A percentile compares a stretch with the other conserved stretches of the same genome.
phyloP scores from a whole-genome alignment of 768 basidiomycete species.

The Stropharia rugosoannulata region DNA sequence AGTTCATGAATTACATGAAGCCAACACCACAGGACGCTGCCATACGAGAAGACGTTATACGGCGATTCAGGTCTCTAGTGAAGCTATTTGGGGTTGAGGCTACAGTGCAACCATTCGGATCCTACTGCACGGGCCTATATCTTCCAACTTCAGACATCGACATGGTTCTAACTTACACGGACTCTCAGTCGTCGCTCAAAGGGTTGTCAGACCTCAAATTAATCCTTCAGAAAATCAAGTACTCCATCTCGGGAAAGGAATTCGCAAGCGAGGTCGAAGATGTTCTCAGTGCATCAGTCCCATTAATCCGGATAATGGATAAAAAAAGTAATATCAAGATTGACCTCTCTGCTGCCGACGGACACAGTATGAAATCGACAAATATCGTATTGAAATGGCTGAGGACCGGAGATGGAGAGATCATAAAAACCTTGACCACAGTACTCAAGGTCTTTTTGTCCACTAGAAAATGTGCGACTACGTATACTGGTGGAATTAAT shows the following conservation, averaged over 20 bases:
- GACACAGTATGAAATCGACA: conserved; percentile 17
- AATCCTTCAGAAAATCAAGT: conserved; percentile 6
- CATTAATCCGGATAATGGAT: conserved; percentile 23
- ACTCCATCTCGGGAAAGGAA: conserved; percentile 3
- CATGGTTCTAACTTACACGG: conserved; percentile 18
- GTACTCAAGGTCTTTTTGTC: conserved; percentile 25
- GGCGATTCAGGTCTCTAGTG: conserved; percentile 20
- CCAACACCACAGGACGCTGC: conserved; percentile 17
- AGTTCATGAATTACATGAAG: conserved; percentile 22
- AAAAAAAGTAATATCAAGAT: conserved; percentile 23
- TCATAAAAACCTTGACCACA: conserved; percentile 18
- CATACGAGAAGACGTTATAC: conserved; percentile 17
- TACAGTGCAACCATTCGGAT: conserved; percentile 20
- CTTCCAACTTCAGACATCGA: conserved; percentile 27
- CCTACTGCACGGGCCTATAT: conserved; percentile 23
- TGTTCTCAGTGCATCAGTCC: conserved; percentile 16
- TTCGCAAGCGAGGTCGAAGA: conserved; percentile 19
- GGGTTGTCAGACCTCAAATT: background rate
- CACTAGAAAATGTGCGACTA: conserved; percentile 22
- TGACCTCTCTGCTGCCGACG: conserved; percentile 19
- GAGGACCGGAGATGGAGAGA: conserved; percentile 6
- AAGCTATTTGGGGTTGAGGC: conserved; percentile 9
- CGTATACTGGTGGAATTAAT: conserved; percentile 26
- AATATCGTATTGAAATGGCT: conserved; percentile 20
- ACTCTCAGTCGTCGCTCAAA: background rate